Evolutionary conservation across 345 rosid species (phyloP).

Genomic region (Eucalyptus erythrocorys): DNA sequence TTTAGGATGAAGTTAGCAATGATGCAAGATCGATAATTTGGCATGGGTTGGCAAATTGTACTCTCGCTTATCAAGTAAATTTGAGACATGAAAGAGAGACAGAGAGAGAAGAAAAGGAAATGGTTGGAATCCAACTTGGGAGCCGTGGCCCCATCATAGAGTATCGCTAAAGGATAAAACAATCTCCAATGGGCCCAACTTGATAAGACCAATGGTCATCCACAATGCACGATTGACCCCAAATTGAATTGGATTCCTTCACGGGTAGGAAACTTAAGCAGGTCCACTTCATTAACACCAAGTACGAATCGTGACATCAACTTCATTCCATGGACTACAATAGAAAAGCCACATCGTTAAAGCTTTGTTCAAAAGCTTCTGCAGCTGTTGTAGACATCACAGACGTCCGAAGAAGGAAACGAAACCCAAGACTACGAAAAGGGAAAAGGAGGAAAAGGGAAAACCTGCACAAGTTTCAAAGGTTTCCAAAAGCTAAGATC

Average conservation of each 20-base stretch:
- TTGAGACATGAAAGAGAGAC: not conserved
- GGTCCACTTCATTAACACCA: not conserved
- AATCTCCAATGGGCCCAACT: not conserved
- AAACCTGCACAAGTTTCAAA: not conserved
- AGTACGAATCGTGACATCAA: not conserved
- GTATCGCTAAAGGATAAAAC: not conserved
- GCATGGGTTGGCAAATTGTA: not conserved
- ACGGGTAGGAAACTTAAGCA: not conserved
- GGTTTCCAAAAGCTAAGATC: not conserved
- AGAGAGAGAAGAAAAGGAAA: not conserved
- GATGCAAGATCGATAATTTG: not conserved
- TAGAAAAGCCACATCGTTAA: not conserved
- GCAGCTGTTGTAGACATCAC: not conserved
- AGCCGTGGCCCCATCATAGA: not conserved
- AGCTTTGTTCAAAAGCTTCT: not conserved
- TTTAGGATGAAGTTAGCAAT: not conserved
- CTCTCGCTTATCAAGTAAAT: not conserved
- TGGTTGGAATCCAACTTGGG: not conserved
- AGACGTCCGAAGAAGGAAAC: not conserved
- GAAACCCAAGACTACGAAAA: not conserved
- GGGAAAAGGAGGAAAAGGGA: not conserved
- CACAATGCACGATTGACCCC: not conserved
- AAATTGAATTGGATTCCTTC: not conserved
- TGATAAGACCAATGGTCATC: not conserved
- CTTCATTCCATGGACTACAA: not conserved